Conservation (phyloP, 805 yeast genomes). For the Ogataea paraovalis region DNA sequence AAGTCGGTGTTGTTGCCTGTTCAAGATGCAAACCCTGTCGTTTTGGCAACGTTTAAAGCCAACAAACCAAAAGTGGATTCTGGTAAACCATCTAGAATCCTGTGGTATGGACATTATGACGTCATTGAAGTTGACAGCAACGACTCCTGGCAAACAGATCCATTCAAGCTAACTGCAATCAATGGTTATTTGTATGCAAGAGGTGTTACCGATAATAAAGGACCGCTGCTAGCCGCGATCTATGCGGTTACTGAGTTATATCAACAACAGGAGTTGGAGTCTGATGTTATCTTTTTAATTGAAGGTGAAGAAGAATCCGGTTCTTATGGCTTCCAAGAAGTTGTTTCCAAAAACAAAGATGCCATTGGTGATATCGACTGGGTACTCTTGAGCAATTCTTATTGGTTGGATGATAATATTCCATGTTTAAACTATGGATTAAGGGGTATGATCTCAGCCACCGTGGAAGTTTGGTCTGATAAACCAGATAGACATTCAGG, state of each 20-base stretch:
- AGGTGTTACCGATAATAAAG: slow-evolving; percentile 94
- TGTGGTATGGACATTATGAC: slow-evolving; percentile 97
- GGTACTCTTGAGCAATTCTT: slow-evolving; percentile 85
- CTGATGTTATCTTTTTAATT: slow-evolving; percentile 76
- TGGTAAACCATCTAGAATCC: slow-evolving; percentile 38
- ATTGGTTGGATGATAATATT: slow-evolving; percentile 84
- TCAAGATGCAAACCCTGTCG: slow-evolving; percentile 78
- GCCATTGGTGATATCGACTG: slow-evolving; percentile 78
- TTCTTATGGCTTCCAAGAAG: slow-evolving; percentile 75
- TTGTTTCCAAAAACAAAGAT: slow-evolving; percentile 47
- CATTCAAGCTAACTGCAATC: slow-evolving; percentile 67
- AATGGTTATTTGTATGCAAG: slow-evolving; percentile 88
- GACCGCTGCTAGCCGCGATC: slow-evolving; percentile 83
- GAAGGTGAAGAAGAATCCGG: slow-evolving; percentile 98
- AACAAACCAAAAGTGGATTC: slow-evolving; percentile 26
- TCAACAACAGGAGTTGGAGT: slow-evolving; percentile 45
- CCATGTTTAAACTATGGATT: slow-evolving; percentile 95
- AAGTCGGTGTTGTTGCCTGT: slow-evolving; percentile 67
- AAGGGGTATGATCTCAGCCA: slow-evolving; percentile 83
- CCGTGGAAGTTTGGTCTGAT: slow-evolving; percentile 66
- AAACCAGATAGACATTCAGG: slow-evolving; percentile 93
- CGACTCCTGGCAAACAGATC: slow-evolving; percentile 67
- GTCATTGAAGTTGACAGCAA: slow-evolving; percentile 74
- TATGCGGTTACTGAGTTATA: slow-evolving; percentile 77
- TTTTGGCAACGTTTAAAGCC: slow-evolving; percentile 66